Evolutionary conservation across 208 protist genomes (phyloP).

Genomic region (Wallacemonas sp.): DNA sequence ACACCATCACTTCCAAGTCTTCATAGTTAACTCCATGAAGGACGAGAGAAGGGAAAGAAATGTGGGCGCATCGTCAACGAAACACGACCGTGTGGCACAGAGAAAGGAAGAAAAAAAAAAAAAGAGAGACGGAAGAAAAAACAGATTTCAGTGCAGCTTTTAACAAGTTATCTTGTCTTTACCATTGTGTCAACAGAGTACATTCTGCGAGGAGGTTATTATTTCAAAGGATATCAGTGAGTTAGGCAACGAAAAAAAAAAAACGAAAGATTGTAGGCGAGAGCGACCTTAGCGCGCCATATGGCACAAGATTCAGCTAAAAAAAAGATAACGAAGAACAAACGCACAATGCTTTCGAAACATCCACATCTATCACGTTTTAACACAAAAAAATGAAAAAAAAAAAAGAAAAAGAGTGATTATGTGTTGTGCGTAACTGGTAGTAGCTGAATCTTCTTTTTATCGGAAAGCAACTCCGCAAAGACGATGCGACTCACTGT

Average conservation of each 20-base stretch:
- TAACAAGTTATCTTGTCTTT: no score
- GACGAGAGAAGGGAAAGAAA: no score
- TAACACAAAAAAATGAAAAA: conserved; percentile 9
- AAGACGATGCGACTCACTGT: not conserved
- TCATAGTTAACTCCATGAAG: no score
- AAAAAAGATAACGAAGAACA: conserved; percentile 5
- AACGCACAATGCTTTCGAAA: no score
- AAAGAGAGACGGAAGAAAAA: not conserved
- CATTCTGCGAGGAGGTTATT: not conserved
- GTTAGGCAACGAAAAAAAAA: conserved; percentile 14
- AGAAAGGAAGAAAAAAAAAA: conserved; percentile 3
- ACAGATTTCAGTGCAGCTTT: no score
- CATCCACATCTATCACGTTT: no score
- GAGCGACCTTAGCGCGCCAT: conserved; percentile 9
- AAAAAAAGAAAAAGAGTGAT: not conserved
- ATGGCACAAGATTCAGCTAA: conserved; percentile 13
- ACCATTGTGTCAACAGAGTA: not conserved
- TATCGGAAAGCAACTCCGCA: conserved; percentile 4
- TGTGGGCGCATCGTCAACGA: no score
- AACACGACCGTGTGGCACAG: no score
- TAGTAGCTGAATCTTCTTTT: conserved; percentile 17
- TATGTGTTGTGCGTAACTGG: no score
- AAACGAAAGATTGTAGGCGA: not conserved
- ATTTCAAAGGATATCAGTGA: not conserved
- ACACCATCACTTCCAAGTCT: no score